phyloP scores from a whole-genome alignment of 2,329 filamentous ascomycete genomes.

The Monilinia laxa region DNA sequence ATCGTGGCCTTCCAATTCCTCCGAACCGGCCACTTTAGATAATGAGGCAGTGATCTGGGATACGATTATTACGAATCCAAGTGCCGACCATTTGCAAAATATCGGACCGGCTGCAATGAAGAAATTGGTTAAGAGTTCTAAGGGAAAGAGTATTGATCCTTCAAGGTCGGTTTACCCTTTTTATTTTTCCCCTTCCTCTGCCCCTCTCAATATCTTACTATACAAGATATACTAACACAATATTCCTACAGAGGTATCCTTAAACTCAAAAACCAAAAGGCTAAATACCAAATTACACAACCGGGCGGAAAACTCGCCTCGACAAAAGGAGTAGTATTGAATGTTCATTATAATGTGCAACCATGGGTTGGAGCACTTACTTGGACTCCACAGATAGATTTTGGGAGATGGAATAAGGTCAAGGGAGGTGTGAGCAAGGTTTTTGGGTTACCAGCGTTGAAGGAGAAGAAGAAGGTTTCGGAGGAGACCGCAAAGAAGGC shows the following conservation, averaged over 20 bases:
- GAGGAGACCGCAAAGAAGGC: background rate
- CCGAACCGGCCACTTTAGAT: slow-evolving; percentile 29
- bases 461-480: slow-evolving; percentile 40
- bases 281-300: slow-evolving; percentile 97
- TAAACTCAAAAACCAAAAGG: slow-evolving; percentile 77
- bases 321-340: slow-evolving; percentile 70
- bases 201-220: background rate
- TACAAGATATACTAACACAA: background rate
- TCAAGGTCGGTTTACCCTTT: slow-evolving; percentile 32
- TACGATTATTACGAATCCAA: slow-evolving; percentile 78
- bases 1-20: slow-evolving; percentile 54
- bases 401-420: slow-evolving; percentile 64
- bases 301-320: slow-evolving; percentile 76
- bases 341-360: slow-evolving; percentile 93
- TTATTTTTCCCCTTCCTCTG: background rate
- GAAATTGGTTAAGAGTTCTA: slow-evolving; percentile 59
- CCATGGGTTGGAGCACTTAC: slow-evolving; percentile 89
- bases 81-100: slow-evolving; percentile 62
- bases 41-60: slow-evolving; percentile 94
- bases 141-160: slow-evolving; percentile 58
- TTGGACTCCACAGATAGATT: slow-evolving; percentile 64
- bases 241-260: slow-evolving; percentile 61
- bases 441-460: slow-evolving; percentile 65
- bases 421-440: slow-evolving; percentile 61
- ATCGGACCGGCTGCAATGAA: slow-evolving; percentile 59